Evolutionary conservation across 23 red algal species (phyloP).

Genomic region (Agarophyton chilense): DNA sequence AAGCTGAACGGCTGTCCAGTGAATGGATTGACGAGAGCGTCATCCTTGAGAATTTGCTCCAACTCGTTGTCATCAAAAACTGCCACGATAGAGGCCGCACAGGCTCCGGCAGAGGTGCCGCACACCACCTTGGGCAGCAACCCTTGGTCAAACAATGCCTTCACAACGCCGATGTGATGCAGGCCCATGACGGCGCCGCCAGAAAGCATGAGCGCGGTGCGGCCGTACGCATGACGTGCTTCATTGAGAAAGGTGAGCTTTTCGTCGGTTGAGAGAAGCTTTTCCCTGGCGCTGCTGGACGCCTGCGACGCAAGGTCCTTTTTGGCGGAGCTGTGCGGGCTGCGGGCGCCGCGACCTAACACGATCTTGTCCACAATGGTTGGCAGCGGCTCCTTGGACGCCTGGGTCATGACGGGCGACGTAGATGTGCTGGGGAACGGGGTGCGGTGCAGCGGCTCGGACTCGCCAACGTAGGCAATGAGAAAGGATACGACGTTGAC

Average conservation of each 20-base stretch:
- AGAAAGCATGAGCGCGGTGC: constrained; percentile 93
- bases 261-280: constrained; percentile 46
- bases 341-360: neutral
- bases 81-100: constrained; percentile 87
- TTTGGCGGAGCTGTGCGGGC: neutral
- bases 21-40: constrained; percentile 70
- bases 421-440: neutral
- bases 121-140: constrained; percentile 92
- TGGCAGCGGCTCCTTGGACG: neutral
- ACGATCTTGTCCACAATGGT: neutral
- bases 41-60: constrained; percentile 49
- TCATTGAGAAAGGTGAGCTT: constrained; percentile 92
- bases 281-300: neutral
- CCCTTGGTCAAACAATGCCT: constrained; percentile 77
- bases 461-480: constrained; percentile 60
- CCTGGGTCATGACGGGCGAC: neutral
- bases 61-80: constrained; percentile 82
- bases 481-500: constrained; percentile 91
- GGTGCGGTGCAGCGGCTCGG: neutral
- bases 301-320: neutral
- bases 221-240: constrained; percentile 93
- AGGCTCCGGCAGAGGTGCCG: constrained; percentile 88
- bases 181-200: constrained; percentile 93
- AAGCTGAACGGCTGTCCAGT: constrained; percentile 76
- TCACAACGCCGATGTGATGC: constrained; percentile 89